Conservation (phyloP, 2,329 filamentous ascomycete genomes). For the Shiraia sp. region DNA sequence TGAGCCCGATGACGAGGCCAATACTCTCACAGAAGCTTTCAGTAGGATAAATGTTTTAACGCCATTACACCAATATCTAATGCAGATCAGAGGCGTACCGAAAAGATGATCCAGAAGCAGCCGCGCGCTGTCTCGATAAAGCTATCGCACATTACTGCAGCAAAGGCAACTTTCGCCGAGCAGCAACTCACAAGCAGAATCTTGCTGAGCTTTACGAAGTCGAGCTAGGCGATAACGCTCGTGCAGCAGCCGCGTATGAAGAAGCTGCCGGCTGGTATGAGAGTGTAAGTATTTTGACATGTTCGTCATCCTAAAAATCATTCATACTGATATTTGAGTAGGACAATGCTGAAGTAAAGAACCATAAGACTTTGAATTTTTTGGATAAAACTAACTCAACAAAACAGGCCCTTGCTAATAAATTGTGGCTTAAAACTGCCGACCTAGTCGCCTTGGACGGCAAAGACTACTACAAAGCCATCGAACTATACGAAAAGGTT, state of each 20-base stretch:
- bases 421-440: slow-evolving; percentile 88
- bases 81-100: slow-evolving; percentile 69
- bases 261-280: slow-evolving; percentile 88
- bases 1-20: slow-evolving; percentile 90
- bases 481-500: slow-evolving; percentile 73
- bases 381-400: slow-evolving; percentile 27
- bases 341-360: slow-evolving; percentile 44
- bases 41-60: slow-evolving; percentile 45
- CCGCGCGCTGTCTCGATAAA: slow-evolving; percentile 75
- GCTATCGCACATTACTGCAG: slow-evolving; percentile 85
- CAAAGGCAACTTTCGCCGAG: slow-evolving; percentile 88
- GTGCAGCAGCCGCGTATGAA: slow-evolving; percentile 82
- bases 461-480: slow-evolving; percentile 67
- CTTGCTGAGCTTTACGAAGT: slow-evolving; percentile 84
- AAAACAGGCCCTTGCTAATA: slow-evolving; percentile 73
- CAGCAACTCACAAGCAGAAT: slow-evolving; percentile 88
- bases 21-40: slow-evolving; percentile 86
- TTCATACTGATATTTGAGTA: slow-evolving; percentile 22
- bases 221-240: slow-evolving; percentile 76
- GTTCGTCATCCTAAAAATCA: not conserved
- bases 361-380: slow-evolving; percentile 4
- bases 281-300: slow-evolving; percentile 29
- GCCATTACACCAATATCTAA: slow-evolving; percentile 10
- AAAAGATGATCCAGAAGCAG: slow-evolving; percentile 81
- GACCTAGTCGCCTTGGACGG: slow-evolving; percentile 80